These are phyloP conservation scores for Kuraishia molischiana DNA, from an alignment of 805 yeast genomes.

Conservation along the genomic window DNA sequence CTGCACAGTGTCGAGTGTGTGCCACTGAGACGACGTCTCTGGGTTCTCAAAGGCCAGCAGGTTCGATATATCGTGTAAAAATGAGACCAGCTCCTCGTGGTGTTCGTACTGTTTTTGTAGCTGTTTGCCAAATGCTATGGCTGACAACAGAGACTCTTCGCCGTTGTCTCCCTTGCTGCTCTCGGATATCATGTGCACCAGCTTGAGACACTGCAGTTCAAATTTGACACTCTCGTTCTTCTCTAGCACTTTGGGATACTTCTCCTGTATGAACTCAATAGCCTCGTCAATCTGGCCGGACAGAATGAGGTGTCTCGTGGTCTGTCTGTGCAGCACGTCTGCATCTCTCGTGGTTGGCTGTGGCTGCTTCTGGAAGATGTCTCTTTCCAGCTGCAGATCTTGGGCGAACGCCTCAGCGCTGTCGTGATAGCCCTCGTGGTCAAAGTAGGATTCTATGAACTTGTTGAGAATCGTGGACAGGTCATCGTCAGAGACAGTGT, in stretches of 20 bases:
- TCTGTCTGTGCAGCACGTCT: slow-evolving; percentile 18
- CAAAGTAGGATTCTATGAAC: slow-evolving; percentile 1
- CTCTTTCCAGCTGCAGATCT: slow-evolving; percentile 28
- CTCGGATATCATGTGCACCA: slow-evolving; percentile 27
- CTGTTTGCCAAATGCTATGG: slow-evolving; percentile 28
- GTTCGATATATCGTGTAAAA: slow-evolving; percentile 36
- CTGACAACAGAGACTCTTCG: slow-evolving; percentile 13
- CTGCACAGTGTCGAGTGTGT: slow-evolving; percentile 24
- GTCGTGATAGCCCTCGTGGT: slow-evolving; percentile 1
- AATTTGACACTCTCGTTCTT: slow-evolving; percentile 24
- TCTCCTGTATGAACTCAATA: slow-evolving; percentile 22
- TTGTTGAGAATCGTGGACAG: slow-evolving; percentile 13
- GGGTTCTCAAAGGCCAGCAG: slow-evolving; percentile 47
- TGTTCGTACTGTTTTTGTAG: slow-evolving; percentile 23
- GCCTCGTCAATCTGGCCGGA: slow-evolving; percentile 36
- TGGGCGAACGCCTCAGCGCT: slow-evolving; percentile 29
- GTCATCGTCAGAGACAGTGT: slow-evolving; percentile 9
- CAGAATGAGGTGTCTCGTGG: slow-evolving; percentile 28
- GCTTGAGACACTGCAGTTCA: slow-evolving; percentile 30
- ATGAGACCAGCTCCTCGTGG: slow-evolving; percentile 20
- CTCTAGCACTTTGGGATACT: slow-evolving; percentile 28
- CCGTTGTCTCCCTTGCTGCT: slow-evolving; percentile 5
- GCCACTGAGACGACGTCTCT: slow-evolving; percentile 21
- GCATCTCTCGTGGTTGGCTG: not conserved
- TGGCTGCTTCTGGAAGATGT: slow-evolving; percentile 3